Percentiles rank a stretch among this genome's conserved stretches.
Conservation (phyloP, 129 eudicot genomes). For the Pittosporum tobira region DNA sequence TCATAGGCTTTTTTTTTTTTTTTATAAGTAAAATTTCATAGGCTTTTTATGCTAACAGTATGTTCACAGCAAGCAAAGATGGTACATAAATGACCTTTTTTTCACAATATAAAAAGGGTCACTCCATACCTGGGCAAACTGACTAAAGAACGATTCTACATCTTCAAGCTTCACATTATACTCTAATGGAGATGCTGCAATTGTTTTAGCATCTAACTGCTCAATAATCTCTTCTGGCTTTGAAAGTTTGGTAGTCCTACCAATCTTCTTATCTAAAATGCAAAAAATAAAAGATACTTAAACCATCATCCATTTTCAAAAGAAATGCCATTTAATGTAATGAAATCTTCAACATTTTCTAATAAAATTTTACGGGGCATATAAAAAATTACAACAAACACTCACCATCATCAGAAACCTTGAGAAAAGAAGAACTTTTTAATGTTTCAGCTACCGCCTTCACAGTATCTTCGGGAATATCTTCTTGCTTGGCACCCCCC, state of each 20-base stretch:
- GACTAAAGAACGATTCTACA: slow-evolving; percentile 65
- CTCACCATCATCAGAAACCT: slow-evolving; percentile 79
- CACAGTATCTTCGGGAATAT: slow-evolving; percentile 56
- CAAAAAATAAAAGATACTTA: slow-evolving; percentile 1
- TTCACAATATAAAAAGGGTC: too few relatives aligned
- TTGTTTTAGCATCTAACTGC: slow-evolving; percentile 62
- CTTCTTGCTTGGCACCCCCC: slow-evolving; percentile 71
- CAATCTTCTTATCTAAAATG: slow-evolving; percentile 57
- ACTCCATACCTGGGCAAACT: slow-evolving; percentile 71
- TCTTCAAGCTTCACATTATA: slow-evolving; percentile 74
- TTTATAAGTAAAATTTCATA: too few relatives aligned
- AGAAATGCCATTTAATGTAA: background rate
- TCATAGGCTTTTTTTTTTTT: too few relatives aligned
- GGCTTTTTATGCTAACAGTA: too few relatives aligned
- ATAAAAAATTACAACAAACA: background rate
- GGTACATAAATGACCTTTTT: too few relatives aligned
- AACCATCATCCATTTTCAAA: background rate
- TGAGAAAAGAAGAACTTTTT: slow-evolving; percentile 49
- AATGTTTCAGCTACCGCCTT: slow-evolving; percentile 64
- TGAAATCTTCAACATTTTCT: background rate
- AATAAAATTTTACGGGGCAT: background rate
- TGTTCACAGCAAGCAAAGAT: too few relatives aligned
- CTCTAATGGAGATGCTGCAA: slow-evolving; percentile 75
- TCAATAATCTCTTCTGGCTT: slow-evolving; percentile 70
- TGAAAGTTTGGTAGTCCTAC: slow-evolving; percentile 54